Conservation (phyloP, 306 rosid species). For the Ammopiptanthus mongolicus region DNA sequence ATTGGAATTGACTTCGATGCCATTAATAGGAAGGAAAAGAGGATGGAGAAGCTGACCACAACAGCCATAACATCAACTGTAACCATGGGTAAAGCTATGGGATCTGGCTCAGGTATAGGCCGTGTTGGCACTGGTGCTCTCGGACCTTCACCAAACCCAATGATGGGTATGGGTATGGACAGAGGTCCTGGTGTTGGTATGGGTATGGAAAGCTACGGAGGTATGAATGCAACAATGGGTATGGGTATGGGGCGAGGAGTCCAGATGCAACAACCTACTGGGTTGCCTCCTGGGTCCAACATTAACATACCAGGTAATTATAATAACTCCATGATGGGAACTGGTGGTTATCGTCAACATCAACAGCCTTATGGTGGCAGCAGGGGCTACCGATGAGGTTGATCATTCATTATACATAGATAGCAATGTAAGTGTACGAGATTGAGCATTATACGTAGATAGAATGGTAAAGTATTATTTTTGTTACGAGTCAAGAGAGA, state of each 20-base stretch:
- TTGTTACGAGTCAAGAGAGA: slow-evolving; percentile 10
- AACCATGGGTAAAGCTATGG: slow-evolving; percentile 93
- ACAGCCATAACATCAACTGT: slow-evolving; percentile 48
- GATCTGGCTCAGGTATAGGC: slow-evolving; percentile 91
- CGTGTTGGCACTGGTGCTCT: slow-evolving; percentile 57
- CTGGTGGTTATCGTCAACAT: slow-evolving; percentile 60
- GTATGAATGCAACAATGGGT: slow-evolving; percentile 35
- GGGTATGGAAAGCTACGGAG: slow-evolving; percentile 44
- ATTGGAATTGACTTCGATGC: slow-evolving; percentile 89
- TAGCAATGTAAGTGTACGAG: slow-evolving; percentile 23
- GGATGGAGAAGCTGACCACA: slow-evolving; percentile 75
- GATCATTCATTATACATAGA: neutral
- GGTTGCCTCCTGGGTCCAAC: slow-evolving; percentile 48
- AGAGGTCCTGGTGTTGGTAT: slow-evolving; percentile 28
- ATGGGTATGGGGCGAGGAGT: slow-evolving; percentile 59
- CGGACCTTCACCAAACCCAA: slow-evolving; percentile 43
- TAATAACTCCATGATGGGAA: slow-evolving; percentile 66
- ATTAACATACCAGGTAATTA: slow-evolving; percentile 49
- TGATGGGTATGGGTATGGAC: slow-evolving; percentile 41
- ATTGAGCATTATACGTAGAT: slow-evolving; percentile 14
- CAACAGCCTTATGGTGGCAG: slow-evolving; percentile 67
- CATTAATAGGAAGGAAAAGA: slow-evolving; percentile 79
- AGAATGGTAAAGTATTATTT: slow-evolving; percentile 1
- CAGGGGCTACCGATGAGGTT: slow-evolving; percentile 49
- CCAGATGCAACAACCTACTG: slow-evolving; percentile 56